Evolutionary conservation across 148 eudicot genomes (phyloP).

Genomic region (Selenicereus undatus): DNA sequence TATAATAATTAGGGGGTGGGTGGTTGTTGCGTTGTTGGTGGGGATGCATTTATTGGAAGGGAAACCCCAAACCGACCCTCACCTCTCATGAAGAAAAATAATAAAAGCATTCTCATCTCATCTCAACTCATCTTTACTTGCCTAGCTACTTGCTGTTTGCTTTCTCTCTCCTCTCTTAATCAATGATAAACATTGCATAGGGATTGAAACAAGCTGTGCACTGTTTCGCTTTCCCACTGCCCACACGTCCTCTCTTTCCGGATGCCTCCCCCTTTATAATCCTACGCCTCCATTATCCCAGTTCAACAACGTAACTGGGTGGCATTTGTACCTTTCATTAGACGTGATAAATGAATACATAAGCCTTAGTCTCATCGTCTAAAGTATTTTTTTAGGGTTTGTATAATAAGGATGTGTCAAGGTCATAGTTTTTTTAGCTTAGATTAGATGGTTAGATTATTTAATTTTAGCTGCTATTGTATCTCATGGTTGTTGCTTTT

Average conservation of each 20-base stretch:
- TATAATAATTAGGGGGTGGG: not conserved
- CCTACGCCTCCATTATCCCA: too few species aligned
- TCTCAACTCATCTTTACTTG: not conserved
- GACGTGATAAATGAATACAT: too few species aligned
- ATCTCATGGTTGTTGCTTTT: too few species aligned
- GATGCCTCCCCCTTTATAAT: not conserved
- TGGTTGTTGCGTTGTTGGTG: conserved; percentile 10
- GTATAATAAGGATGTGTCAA: too few species aligned
- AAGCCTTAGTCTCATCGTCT: too few species aligned
- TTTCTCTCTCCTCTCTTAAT: not conserved
- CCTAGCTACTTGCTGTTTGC: not conserved
- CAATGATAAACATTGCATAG: too few species aligned
- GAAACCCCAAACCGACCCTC: conserved; percentile 9
- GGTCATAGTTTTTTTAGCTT: too few species aligned
- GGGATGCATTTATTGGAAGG: conserved; percentile 18
- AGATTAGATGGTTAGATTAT: too few species aligned
- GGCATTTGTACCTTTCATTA: too few species aligned
- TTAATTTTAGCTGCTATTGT: too few species aligned
- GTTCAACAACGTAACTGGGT: too few species aligned
- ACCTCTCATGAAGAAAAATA: not conserved
- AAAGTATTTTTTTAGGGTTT: too few species aligned
- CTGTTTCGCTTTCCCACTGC: not conserved
- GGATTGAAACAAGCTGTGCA: not conserved
- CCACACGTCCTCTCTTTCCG: not conserved
- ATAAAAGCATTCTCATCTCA: conserved; percentile 5